These are phyloP conservation scores for Bretschneidera sinensis DNA, from an alignment of 345 rosid species.

Conservation along the genomic window DNA sequence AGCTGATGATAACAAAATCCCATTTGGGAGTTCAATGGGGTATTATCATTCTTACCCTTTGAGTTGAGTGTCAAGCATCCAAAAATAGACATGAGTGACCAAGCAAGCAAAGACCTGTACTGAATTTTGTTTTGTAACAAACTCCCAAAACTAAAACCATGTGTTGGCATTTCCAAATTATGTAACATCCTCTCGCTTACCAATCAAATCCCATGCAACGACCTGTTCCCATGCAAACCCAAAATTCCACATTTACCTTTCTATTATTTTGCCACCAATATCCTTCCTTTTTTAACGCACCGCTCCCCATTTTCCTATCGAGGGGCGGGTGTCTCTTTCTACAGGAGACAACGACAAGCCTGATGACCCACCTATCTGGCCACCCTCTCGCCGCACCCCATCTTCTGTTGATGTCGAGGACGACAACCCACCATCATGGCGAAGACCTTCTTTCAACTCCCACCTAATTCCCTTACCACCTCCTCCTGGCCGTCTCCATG, in stretches of 20 bases:
- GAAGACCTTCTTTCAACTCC: conserved; percentile 23
- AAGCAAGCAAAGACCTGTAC: too few species aligned
- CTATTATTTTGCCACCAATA: conserved; percentile 19
- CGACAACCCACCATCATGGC: conserved; percentile 19
- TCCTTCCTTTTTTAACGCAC: conserved; percentile 21
- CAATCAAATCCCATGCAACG: conserved; percentile 28
- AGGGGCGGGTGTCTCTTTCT: conserved; percentile 47
- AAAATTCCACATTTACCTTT: conserved; percentile 23
- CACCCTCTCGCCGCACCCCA: conserved; percentile 25
- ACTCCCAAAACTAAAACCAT: too few species aligned
- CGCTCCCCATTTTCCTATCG: conserved; percentile 49
- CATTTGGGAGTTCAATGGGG: too few species aligned
- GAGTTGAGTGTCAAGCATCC: too few species aligned
- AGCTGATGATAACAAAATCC: too few species aligned
- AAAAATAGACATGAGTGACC: too few species aligned
- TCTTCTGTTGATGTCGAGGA: conserved; percentile 20
- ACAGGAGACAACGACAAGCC: conserved; percentile 15
- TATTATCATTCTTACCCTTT: too few species aligned
- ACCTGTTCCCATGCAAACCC: conserved; percentile 38
- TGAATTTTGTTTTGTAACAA: too few species aligned
- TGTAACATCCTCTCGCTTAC: conserved; percentile 14
- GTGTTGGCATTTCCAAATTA: too few species aligned
- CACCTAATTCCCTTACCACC: conserved; percentile 14
- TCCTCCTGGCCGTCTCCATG: conserved; percentile 5
- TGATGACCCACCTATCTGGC: conserved; percentile 19